These are phyloP conservation scores for Butyriboletus regius DNA, from an alignment of 1,284 basidiomycete species.

Conservation along the genomic window DNA sequence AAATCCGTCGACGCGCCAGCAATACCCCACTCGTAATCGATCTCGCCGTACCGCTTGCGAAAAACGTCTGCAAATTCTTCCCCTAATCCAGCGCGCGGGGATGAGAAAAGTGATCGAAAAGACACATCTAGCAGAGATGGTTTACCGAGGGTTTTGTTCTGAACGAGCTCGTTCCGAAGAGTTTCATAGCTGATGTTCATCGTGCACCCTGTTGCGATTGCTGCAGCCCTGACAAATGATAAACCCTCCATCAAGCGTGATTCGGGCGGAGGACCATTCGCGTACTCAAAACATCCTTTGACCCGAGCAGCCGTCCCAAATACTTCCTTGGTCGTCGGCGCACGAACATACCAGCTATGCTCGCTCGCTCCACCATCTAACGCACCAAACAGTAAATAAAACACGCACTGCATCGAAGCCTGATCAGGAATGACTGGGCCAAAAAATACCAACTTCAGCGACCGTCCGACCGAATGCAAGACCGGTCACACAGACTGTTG, in stretches of 20 bases:
- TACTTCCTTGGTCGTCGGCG: conserved; percentile 57
- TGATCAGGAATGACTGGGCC: conserved; percentile 69
- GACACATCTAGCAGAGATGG: neutral
- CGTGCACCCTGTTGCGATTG: conserved; percentile 58
- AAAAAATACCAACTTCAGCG: neutral
- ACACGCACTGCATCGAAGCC: conserved; percentile 51
- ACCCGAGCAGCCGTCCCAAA: conserved; percentile 54
- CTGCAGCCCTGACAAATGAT: conserved; percentile 8
- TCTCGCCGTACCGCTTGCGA: conserved; percentile 45
- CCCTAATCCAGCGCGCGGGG: conserved; percentile 31
- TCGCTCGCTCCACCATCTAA: neutral
- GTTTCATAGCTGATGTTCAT: conserved; percentile 41
- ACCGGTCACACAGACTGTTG: conserved; percentile 39
- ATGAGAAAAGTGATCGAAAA: neutral
- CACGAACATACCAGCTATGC: conserved; percentile 59
- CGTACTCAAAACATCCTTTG: conserved; percentile 65
- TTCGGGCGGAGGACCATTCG: neutral
- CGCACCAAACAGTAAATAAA: neutral
- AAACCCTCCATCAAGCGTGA: neutral
- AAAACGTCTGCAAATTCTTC: conserved; percentile 51
- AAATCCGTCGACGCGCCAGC: conserved; percentile 65
- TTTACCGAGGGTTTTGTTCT: conserved; percentile 54
- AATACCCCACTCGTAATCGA: conserved; percentile 50
- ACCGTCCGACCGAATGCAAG: neutral
- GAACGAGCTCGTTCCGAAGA: conserved; percentile 53